Base-by-base conservation (phyloP, 305 asterid species). In the Galium porrigens region DNA sequence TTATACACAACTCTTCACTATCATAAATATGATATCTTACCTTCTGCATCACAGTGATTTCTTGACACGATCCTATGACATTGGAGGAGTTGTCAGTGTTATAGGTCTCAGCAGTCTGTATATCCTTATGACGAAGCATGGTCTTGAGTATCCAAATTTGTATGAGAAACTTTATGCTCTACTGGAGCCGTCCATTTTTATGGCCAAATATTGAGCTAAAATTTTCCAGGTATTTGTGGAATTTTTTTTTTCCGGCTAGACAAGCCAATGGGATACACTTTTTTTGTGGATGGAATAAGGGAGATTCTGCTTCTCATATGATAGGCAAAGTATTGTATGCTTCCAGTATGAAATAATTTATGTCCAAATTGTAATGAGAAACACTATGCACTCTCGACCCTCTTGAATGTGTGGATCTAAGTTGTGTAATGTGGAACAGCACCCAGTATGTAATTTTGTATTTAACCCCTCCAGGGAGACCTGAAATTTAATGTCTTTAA, bases 1-100 rank as follows among this genome's bases (percentile, higher is more conserved):
- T 49, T 58, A 6, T 51, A 70, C 56, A 66, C 67, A 71, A 57
- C 60, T 34, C 69, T 71, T 61, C 34, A 57, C 74, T 72, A 27
- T 29, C 61, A 11, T 9, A 20, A 33, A 18, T 8, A 49, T 41
- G 61, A 36, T 67, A 63, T 66, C 18, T 54, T 63, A 51, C 63
- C 70, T 66, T 34, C 73, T 52, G 61, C 15, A 62, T 14, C 81
- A 82, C 88, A 91, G 98, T 82, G 98, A 91, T 80, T 91, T 91
- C 85, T 83, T 91, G 85, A 88, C 95, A 25, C 84, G 81, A 64
- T 88, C 98, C 42, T 89, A 89, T 76, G 96, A 86, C 79, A 80
- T 88, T 68, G 98, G 98, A 65, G 96, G 96, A 66, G 95, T 91
- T 48, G 82, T 86, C 72, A 91, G 98, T 77, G 96, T 91, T 54